Percentiles rank a stretch among this genome's conserved stretches.
Evolutionary conservation across 176 grass and related monocot genomes (phyloP).

Genomic region (Hordeum vulgare): DNA sequence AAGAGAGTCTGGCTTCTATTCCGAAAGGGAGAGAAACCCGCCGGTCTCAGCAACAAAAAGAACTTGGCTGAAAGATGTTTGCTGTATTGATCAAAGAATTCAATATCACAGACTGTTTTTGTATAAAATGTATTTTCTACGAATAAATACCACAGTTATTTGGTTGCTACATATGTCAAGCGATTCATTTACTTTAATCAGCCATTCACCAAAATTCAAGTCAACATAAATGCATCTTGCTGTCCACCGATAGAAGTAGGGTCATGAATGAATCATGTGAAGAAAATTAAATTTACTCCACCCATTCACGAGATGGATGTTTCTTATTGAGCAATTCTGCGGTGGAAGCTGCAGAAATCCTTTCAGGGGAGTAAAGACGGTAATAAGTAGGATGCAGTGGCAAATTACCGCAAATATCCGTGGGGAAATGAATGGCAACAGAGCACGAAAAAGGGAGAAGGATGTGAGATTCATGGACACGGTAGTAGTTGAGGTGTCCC

Average conservation of each 20-base stretch:
- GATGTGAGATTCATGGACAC: too few species aligned
- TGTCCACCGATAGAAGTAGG: background rate
- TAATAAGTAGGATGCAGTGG: background rate
- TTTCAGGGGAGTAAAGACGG: background rate
- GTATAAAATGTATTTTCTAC: background rate
- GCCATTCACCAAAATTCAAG: too few species aligned
- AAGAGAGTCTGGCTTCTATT: too few species aligned
- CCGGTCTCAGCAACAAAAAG: too few species aligned
- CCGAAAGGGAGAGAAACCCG: too few species aligned
- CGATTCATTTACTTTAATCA: background rate
- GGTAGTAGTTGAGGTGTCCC: background rate
- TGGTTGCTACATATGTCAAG: background rate
- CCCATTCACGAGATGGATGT: background rate
- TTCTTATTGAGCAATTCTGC: background rate
- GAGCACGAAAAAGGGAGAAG: too few species aligned
- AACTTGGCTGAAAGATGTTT: background rate
- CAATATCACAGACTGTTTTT: background rate
- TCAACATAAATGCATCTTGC: background rate
- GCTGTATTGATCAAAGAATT: background rate
- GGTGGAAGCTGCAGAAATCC: background rate
- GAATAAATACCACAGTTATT: background rate
- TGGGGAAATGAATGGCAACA: too few species aligned
- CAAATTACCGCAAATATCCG: background rate
- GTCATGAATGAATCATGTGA: background rate
- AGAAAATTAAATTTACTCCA: background rate